phyloP scores from a whole-genome alignment of 116 monocot species.

The Cymodocea nodosa region DNA sequence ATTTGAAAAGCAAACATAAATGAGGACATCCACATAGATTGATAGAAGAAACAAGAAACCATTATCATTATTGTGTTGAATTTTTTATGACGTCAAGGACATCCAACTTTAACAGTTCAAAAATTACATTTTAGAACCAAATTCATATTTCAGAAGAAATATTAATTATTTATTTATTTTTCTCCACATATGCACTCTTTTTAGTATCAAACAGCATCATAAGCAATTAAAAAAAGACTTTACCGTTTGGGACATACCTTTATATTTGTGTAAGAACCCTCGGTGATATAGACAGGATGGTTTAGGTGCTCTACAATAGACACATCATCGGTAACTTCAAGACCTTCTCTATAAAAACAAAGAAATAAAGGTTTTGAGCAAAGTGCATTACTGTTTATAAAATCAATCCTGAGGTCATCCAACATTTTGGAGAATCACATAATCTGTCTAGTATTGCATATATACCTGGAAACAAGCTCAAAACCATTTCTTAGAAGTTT shows the following conservation, averaged over 20 bases:
- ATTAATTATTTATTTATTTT: neutral
- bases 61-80: too few relatives aligned
- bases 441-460: neutral
- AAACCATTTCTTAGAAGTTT: constrained; percentile 74
- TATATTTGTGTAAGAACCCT: constrained; percentile 95
- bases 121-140: neutral
- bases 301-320: constrained; percentile 92
- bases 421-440: too few relatives aligned
- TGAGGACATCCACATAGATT: too few relatives aligned
- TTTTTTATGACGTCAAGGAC: too few relatives aligned
- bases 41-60: too few relatives aligned
- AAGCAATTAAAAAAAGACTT: too few relatives aligned
- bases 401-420: too few relatives aligned
- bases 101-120: neutral
- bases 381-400: neutral
- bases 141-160: neutral
- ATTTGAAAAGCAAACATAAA: too few relatives aligned
- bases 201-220: too few relatives aligned
- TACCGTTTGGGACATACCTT: constrained; percentile 35
- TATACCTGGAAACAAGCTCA: constrained; percentile 77
- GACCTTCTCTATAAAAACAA: constrained; percentile 38
- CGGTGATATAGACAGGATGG: constrained; percentile 83
- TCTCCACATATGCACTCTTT: neutral
- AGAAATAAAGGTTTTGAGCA: neutral
- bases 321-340: constrained; percentile 94